Base-by-base conservation (phyloP, 176 grass and related monocot genomes). In the Phoenix roebelenii region DNA sequence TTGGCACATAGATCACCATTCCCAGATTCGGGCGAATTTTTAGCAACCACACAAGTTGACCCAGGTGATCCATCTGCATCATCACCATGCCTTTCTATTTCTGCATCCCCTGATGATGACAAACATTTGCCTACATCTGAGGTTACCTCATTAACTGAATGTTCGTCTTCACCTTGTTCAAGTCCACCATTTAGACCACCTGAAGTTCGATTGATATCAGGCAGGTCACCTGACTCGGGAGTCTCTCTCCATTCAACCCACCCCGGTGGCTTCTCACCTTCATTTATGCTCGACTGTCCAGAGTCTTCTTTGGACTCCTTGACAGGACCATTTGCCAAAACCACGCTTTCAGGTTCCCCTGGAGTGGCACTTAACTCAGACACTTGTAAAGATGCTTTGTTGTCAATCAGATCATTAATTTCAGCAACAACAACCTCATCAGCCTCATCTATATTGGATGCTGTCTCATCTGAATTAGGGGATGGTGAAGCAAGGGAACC, bases 401-500 rank as follows among this genome's bases (percentile, higher is more conserved):
- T 70, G 59, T 68, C 74, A 73, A 57, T 69, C 5, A 32, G 50
- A 72, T 82, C 70, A 63, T 69, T 55, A 3, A 39, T 32, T 25
- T 74, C 61, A 57, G 7, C 60, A 28, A 58, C 29, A 70, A 67
- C 39, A 55, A 72, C 65, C 22, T 78, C 67, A 70, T 82, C 79
- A 44, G 60, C 16, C 67, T 82, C 82, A 62, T 82, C 72, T 0
- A 29, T 61, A 44, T 69, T 63, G 16, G 65, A 54, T 18, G 63
- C 78, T 60, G 23, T 58, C n/a, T 74, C 82, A 69, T 73, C 65
- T 25, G 84, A 92, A 67, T 94, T 85, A 7, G 80, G 80, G 7
- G 83, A 94, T 49, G 84, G 73, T 12, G 89, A 94, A 66, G 89
- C 73, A 72, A 75, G 50, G 50, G 83, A 85, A 22, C 60, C 82